Base-by-base conservation (phyloP, 441 rosid genomes). In the Jatropha multifida region DNA sequence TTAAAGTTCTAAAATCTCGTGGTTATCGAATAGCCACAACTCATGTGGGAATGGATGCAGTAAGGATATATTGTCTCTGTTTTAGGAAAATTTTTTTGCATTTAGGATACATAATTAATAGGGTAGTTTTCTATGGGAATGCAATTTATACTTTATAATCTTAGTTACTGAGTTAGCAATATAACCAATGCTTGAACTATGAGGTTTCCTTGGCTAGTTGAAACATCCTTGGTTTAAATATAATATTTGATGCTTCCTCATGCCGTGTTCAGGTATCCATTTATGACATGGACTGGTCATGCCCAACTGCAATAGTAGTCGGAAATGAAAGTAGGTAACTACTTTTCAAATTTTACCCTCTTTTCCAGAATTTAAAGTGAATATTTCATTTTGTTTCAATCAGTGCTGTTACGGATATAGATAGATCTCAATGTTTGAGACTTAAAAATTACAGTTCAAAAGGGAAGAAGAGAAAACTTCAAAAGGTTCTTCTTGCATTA, bases 211-310 rank as follows among this genome's bases (percentile, higher is more conserved):
- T 69, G 13, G 17, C 20, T 20, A 32, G 58, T 65, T 59, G 60
- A 26, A 46, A 27, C 59, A 40, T 48, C 38, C 40, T 17, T 41
- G 56, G 44, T 55, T 40, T 59, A 52, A 49, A 68, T 26, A 18
- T 14, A 7, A 14, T 59, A 5, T 32, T 9, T 64, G n/a, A 77
- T 26, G 67, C 70, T 68, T 27, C 17, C 49, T 52, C 60, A 49
- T 74, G 59, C n/a, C 68, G 9, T 78, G 49, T 44, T 58, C 68
- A 93, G 98, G 93, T 93, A 76, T 95, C 98, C 18, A 63, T 93
- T 83, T 86, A 91, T 79, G 96, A 95, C 78, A 93, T 95, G 99
- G 96, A 95, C 74, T 95, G 98, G 99, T 89, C 97, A 49, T 79
- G 79, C 72, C 98, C 97, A 23, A 95, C 96, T 51, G 99, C 99